These are phyloP conservation scores for Ceratocystis lukuohia DNA, from an alignment of 2,329 filamentous ascomycete genomes.

Conservation along the genomic window DNA sequence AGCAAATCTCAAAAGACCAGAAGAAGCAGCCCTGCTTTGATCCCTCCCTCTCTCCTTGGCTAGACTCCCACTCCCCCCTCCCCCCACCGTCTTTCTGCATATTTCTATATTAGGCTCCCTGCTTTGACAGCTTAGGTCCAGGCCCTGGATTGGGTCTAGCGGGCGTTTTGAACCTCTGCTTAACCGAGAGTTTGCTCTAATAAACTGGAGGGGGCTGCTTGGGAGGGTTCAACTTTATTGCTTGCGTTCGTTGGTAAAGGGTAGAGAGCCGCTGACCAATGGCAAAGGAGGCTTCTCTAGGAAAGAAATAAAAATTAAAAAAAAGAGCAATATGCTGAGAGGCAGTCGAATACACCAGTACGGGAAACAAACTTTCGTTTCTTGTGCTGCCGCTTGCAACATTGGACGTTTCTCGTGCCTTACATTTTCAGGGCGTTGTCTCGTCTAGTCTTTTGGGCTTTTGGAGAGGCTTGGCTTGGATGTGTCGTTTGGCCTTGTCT, in stretches of 20 bases:
- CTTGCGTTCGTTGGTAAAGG: neutral
- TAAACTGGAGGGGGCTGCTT: neutral
- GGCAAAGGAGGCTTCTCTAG: too few relatives aligned
- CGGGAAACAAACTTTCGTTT: too few relatives aligned
- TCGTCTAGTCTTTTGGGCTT: neutral
- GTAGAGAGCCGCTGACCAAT: neutral
- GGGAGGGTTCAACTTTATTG: neutral
- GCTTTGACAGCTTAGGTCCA: neutral
- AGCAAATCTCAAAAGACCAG: neutral
- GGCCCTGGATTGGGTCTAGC: neutral
- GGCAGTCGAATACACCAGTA: too few relatives aligned
- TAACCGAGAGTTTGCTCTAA: neutral
- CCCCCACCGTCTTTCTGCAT: too few relatives aligned
- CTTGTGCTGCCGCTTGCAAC: neutral
- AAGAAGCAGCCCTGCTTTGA: neutral
- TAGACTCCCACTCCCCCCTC: neutral
- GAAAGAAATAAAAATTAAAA: too few relatives aligned
- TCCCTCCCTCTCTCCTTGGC: neutral
- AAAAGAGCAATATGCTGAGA: too few relatives aligned
- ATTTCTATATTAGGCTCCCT: neutral
- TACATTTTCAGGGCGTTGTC: neutral
- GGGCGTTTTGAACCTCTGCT: neutral
- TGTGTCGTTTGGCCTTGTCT: neutral
- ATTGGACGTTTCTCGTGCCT: neutral
- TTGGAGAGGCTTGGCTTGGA: neutral